phyloP scores from a whole-genome alignment of 1,284 basidiomycete genomes.

The Anthracocystis walkeri region DNA sequence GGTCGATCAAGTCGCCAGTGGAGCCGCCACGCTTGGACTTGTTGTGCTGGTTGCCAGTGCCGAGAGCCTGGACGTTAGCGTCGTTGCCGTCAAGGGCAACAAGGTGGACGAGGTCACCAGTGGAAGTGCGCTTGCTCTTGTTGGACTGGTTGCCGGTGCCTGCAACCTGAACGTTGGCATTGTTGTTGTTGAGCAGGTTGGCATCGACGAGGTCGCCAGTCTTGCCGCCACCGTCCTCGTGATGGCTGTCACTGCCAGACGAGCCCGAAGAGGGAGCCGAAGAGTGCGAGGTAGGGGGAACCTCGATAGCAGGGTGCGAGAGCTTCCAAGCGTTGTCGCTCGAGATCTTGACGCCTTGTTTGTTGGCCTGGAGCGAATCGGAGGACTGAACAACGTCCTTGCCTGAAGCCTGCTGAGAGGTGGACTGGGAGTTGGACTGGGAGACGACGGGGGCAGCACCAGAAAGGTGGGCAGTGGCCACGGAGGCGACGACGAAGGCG shows the following conservation, averaged over 20 bases:
- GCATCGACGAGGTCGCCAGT: slow-evolving; percentile 14
- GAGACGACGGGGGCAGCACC: slow-evolving; percentile 31
- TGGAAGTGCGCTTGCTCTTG: background rate
- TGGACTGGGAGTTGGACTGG: slow-evolving; percentile 30
- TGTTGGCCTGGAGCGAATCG: slow-evolving; percentile 25
- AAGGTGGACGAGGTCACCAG: too few relatives aligned
- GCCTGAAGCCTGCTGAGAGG: slow-evolving; percentile 29
- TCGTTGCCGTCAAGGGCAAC: too few relatives aligned
- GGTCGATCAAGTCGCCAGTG: slow-evolving; percentile 3
- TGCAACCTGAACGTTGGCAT: slow-evolving; percentile 24
- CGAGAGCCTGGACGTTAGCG: too few relatives aligned
- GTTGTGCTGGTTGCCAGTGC: too few relatives aligned
- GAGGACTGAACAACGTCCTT: slow-evolving; percentile 18
- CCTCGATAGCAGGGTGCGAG: slow-evolving; percentile 23
- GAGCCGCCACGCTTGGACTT: too few relatives aligned
- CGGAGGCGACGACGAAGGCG: slow-evolving; percentile 34
- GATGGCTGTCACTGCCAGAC: background rate
- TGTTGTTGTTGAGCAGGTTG: slow-evolving; percentile 27
- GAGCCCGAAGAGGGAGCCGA: background rate
- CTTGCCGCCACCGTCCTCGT: background rate
- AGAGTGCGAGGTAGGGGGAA: slow-evolving; percentile 3
- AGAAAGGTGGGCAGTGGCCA: slow-evolving; percentile 31
- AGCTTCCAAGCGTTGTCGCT: slow-evolving; percentile 13
- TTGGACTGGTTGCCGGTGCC: slow-evolving; percentile 26
- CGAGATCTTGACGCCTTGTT: slow-evolving; percentile 28